Base-by-base conservation (phyloP, 306 rosid species). In the Trifolium repens region DNA sequence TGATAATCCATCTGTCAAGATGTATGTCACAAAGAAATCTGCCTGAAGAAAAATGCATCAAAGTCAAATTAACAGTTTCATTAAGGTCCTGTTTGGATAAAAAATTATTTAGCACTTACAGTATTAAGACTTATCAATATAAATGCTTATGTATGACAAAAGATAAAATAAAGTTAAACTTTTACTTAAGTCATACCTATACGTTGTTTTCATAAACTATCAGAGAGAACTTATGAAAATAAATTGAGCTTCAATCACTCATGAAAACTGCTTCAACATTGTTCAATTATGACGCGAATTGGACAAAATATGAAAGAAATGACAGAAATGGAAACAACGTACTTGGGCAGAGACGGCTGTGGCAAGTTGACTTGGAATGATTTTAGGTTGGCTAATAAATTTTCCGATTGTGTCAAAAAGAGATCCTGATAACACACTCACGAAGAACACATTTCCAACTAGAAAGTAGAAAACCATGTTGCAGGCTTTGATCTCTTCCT, bases 381-480 rank as follows among this genome's bases (percentile, higher is more conserved):
- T 65, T 72, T 80, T 87, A 5, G 98, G 97, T 47, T 86, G 85
- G 67, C 82, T 84, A 62, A 91, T 58, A 71, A 89, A 91, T 71
- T 87, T 82, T 22, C 92, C 98, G 67, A 94, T 85, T 54, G 78
- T 85, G 82, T 94, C 98, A 26, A 94, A 85, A 66, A 94, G 90
- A 24, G 98, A 90, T 46, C 98, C 98, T 12, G 98, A 94, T 79
- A 94, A 77, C 79, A 94, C 85, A 60, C 96, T 94, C 79, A 87
- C 75, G 61, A 94, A 86, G 89, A 94, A 94, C 24, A 94, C 94
- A 78, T 94, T 94, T 79, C 97, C 98, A 37, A 94, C 91, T 59
- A 90, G 86, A 83, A 94, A 94, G 80, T 88, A 94, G 85, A 94
- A 94, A 71, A 91, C 91, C 97, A 91, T 91, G 89, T 90, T 90